phyloP scores from a whole-genome alignment of 148 eudicot species.

The Amaranthus cruentus region DNA sequence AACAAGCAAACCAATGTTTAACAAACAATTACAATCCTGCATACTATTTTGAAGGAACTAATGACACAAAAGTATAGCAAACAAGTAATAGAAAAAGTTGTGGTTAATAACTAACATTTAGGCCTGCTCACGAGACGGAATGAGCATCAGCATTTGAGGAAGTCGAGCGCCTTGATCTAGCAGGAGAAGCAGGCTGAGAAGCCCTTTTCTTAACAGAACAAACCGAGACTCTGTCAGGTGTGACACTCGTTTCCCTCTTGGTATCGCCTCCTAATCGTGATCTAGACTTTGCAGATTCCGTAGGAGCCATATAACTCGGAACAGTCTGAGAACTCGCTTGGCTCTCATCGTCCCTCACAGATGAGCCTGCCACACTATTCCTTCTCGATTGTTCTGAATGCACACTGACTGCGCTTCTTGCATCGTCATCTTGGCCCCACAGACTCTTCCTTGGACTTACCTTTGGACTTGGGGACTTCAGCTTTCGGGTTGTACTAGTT shows the following conservation, averaged over 20 bases:
- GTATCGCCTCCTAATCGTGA: slow-evolving; percentile 38
- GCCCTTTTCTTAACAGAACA: slow-evolving; percentile 56
- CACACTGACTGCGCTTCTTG: slow-evolving; percentile 43
- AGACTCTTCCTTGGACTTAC: slow-evolving; percentile 33
- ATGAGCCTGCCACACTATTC: slow-evolving; percentile 58
- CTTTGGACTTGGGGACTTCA: slow-evolving; percentile 47
- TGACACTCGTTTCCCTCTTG: slow-evolving; percentile 39
- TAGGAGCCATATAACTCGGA: slow-evolving; percentile 85
- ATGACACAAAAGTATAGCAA: slow-evolving; percentile 7
- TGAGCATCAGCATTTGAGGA: slow-evolving; percentile 23
- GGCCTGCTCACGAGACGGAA: slow-evolving; percentile 12
- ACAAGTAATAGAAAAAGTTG: background rate
- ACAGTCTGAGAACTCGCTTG: slow-evolving; percentile 58
- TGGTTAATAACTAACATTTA: background rate
- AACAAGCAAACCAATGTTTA: background rate
- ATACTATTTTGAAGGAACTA: background rate
- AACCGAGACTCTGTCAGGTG: slow-evolving; percentile 41
- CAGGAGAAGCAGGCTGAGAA: slow-evolving; percentile 65
- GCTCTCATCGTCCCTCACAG: slow-evolving; percentile 76
- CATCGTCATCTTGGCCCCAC: slow-evolving; percentile 53
- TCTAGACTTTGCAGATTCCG: slow-evolving; percentile 75
- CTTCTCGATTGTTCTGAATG: slow-evolving; percentile 56
- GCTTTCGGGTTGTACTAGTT: slow-evolving; percentile 24
- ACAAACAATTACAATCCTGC: slow-evolving; percentile 5
- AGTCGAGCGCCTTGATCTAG: slow-evolving; percentile 48